phyloP scores from a whole-genome alignment of 768 basidiomycete genomes.

The Solioccasus polychromus region DNA sequence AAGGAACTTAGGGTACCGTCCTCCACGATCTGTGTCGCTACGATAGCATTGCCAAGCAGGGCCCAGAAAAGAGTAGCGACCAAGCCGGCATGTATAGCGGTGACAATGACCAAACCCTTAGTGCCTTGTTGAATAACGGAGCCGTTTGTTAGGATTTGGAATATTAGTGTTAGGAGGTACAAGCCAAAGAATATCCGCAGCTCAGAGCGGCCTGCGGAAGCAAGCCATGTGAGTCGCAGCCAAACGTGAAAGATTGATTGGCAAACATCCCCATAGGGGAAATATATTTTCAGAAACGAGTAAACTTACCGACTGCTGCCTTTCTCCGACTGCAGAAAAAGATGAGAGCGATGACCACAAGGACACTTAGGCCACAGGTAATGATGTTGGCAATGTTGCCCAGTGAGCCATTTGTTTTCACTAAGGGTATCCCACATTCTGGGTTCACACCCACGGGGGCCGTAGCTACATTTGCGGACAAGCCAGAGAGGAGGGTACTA shows the following conservation, averaged over 20 bases:
- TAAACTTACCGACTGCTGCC: constrained; percentile 80
- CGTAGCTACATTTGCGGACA: constrained; percentile 41
- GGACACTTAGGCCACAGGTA: constrained; percentile 69
- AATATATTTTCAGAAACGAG: background rate
- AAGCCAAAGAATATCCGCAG: constrained; percentile 61
- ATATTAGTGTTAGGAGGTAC: constrained; percentile 69
- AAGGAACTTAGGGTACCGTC: constrained; percentile 77
- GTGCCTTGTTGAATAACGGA: constrained; percentile 77
- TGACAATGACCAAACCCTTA: constrained; percentile 62
- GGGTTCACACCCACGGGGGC: constrained; percentile 86
- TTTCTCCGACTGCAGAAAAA: constrained; percentile 58
- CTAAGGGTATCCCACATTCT: constrained; percentile 69
- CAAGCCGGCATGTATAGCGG: constrained; percentile 76
- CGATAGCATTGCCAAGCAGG: constrained; percentile 69
- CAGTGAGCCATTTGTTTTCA: constrained; percentile 54
- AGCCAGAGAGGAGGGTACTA: constrained; percentile 34
- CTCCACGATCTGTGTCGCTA: constrained; percentile 89
- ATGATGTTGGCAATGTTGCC: constrained; percentile 89
- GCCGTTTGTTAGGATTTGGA: constrained; percentile 82
- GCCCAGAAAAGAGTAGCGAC: constrained; percentile 80
- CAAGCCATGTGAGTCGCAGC: constrained; percentile 4
- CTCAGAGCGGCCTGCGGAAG: constrained; percentile 58
- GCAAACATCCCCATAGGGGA: background rate
- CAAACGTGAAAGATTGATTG: background rate
- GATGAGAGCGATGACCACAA: constrained; percentile 58